Evolutionary conservation across 1,284 basidiomycete species (phyloP).

Genomic region (Heliocybe sulcata): DNA sequence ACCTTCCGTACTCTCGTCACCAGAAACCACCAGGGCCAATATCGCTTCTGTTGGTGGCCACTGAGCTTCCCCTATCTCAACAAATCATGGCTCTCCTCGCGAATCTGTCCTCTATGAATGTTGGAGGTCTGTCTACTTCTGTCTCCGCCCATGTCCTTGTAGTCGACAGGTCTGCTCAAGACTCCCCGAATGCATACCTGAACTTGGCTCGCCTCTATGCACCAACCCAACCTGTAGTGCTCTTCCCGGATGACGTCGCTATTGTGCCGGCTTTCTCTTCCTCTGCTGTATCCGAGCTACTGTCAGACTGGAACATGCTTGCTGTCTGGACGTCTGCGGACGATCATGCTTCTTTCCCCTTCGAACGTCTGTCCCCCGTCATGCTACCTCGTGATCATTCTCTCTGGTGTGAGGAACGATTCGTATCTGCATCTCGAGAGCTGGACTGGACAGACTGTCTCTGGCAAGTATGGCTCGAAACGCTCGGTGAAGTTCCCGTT

Average conservation of each 20-base stretch:
- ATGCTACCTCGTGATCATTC: constrained; percentile 39
- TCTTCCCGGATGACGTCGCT: constrained; percentile 42
- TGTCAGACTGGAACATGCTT: constrained; percentile 9
- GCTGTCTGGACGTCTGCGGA: constrained; percentile 21
- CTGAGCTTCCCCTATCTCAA: constrained; percentile 17
- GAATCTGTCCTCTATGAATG: background rate
- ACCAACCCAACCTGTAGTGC: constrained; percentile 35
- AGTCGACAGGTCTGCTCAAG: constrained; percentile 25
- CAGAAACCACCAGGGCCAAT: background rate
- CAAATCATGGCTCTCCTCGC: constrained; percentile 16
- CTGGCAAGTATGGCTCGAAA: constrained; percentile 60
- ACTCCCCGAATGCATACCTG: constrained; percentile 46
- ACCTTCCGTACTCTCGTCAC: background rate
- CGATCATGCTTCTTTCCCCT: constrained; percentile 24
- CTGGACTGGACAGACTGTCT: constrained; percentile 60
- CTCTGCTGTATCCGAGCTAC: background rate
- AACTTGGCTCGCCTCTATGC: constrained; percentile 60
- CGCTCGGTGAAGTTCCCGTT: constrained; percentile 31
- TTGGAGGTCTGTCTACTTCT: constrained; percentile 10
- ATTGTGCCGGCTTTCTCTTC: constrained; percentile 14
- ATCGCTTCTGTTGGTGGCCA: background rate
- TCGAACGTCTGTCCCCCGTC: constrained; percentile 35
- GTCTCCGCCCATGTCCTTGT: constrained; percentile 45
- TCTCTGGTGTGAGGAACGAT: constrained; percentile 59
- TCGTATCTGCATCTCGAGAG: constrained; percentile 36